Base-by-base conservation (phyloP, 2,329 filamentous ascomycete genomes). In the Macrophomina tecta region DNA sequence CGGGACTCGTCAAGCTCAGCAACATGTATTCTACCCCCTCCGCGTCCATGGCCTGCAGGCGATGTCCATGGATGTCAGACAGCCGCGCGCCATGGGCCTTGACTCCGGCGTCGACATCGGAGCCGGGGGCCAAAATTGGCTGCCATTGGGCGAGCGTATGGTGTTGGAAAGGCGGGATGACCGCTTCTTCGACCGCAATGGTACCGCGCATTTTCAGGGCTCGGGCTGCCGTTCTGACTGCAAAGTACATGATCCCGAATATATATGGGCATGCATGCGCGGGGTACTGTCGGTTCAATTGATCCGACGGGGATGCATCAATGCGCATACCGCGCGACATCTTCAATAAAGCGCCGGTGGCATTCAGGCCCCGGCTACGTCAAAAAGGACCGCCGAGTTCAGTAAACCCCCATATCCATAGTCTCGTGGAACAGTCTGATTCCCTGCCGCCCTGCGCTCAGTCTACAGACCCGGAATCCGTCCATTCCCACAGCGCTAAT, bases 91-190 rank as follows among this genome's bases (percentile, higher is more conserved):
- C 81, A 69, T 89, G 87, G 73, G 84, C 85, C 6, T 46, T 23
- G 16, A 61, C 58, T 32, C 58, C 58, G 7, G 58, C 58, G 5
- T 34, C 42, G 4, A 49, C 58, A 9, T 87, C 85, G 1, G 85
- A 80, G 69, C 89, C 83, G 18, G 84, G 80, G n/a, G 86, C 83
- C 72, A 89, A 89, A 30, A 89, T 76, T 5, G 80, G 77, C 1
- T 87, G 87, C 86, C 86, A 89, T 85, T 86, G 88, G 85, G 86
- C 88, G 70, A 80, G 78, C 5, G 85, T 87, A 74, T 84, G 84
- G 69, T 89, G 85, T 52, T 83, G 80, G 69, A 88, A 82, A 36
- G 86, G 82, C 53, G 88, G 86, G 6, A 89, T 80, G 69, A 83
- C 84, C 14, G 86, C 86, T 77, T 89, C 87, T 74, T 89, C 87